Evolutionary conservation across 2,329 filamentous ascomycete species (phyloP).

Genomic region (Ceratocystis cacaofunesta): DNA sequence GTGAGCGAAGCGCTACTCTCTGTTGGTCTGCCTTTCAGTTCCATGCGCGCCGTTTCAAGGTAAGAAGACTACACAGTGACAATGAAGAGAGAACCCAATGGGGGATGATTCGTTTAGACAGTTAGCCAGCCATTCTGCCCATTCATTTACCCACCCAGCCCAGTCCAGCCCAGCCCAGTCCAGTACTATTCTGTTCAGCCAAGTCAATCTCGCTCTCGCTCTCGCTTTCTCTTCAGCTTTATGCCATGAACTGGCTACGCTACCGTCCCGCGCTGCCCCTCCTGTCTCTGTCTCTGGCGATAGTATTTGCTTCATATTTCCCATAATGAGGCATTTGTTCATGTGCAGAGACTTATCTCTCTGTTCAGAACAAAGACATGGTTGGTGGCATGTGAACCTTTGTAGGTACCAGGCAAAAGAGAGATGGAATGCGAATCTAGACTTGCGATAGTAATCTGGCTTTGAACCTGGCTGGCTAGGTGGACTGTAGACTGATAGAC

Average conservation of each 20-base stretch:
- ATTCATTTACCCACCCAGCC: neutral
- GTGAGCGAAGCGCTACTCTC: constrained; percentile 15
- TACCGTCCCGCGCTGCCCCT: neutral
- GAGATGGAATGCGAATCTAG: neutral
- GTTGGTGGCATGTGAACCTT: neutral
- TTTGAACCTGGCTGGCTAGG: neutral
- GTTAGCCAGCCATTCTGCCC: no score
- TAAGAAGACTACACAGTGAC: neutral
- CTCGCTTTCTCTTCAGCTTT: neutral
- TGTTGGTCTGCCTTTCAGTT: constrained; percentile 16
- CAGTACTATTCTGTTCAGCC: neutral
- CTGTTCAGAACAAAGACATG: neutral
- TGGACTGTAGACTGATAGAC: neutral
- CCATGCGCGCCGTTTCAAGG: constrained; percentile 12
- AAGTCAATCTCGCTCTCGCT: neutral
- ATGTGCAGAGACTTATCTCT: neutral
- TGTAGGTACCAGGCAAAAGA: neutral
- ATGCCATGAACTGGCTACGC: neutral
- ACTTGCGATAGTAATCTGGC: no score
- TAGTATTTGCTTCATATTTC: no score
- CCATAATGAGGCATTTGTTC: no score
- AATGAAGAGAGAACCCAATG: neutral
- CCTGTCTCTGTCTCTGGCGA: neutral
- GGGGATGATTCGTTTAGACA: neutral
- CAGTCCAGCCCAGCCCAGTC: neutral